Conservation (phyloP, 2,329 filamentous ascomycete species). For the Zasmidium cellare region DNA sequence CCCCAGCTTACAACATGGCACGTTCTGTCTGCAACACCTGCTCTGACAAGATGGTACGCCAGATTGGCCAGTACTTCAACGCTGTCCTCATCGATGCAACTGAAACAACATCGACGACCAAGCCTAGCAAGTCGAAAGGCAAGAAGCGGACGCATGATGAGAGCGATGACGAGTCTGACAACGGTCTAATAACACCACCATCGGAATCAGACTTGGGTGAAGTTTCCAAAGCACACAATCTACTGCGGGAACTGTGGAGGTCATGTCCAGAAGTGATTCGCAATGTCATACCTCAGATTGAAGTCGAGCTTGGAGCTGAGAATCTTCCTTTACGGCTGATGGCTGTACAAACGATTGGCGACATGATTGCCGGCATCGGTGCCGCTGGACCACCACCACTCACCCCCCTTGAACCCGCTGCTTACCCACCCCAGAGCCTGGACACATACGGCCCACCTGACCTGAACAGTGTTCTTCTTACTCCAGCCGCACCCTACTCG, state of each 20-base stretch:
- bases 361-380: constrained; percentile 91
- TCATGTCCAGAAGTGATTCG: constrained; percentile 84
- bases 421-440: constrained; percentile 73
- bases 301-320: constrained; percentile 87
- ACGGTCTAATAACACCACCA: constrained; percentile 46
- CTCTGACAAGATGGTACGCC: constrained; percentile 90
- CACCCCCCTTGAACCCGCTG: constrained; percentile 72
- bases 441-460: constrained; percentile 42
- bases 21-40: constrained; percentile 88
- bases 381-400: constrained; percentile 80
- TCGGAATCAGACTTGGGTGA: constrained; percentile 85
- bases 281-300: constrained; percentile 91
- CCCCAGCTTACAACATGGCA: constrained; percentile 93
- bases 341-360: constrained; percentile 90
- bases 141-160: constrained; percentile 41
- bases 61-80: constrained; percentile 95
- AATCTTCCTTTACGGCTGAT: constrained; percentile 82
- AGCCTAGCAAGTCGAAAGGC: constrained; percentile 52
- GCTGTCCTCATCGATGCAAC: constrained; percentile 90
- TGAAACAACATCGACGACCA: constrained; percentile 27
- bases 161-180: constrained; percentile 43
- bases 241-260: constrained; percentile 91
- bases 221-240: constrained; percentile 81
- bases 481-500: constrained; percentile 81
- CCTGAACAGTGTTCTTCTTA: constrained; percentile 65